Evolutionary conservation across 176 grass and related monocot genomes (phyloP), one percentile per base, ranked within the genome.

Genomic region (Raddia distichophylla): DNA sequence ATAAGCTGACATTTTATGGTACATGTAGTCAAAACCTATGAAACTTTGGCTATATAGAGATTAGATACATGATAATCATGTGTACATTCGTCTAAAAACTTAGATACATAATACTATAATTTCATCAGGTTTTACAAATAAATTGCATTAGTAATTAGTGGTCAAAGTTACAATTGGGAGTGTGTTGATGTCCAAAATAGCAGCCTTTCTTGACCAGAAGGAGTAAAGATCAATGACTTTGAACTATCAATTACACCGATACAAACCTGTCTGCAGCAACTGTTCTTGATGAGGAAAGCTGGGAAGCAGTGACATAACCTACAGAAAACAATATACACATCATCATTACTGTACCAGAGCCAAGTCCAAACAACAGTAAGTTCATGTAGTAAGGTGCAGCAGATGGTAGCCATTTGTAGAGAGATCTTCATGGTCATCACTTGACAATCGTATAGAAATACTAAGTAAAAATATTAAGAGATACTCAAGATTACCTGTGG

Each of bases 271-370:
- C 67, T 86, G 90, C 73, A 95, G 86, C 64, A 99, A 86, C 48
- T 87, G 84, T 63, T 84, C 88, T 68, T 95, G 83, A 75, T 88
- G 82, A 76, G 89, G 91, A 75, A 99, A 93, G 50, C 86, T 90
- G 69, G 96, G 93, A 85, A 99, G 89, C 53, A 99, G 81, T 71
- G 75, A 70, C 89, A 99, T 90, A 82, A 99, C 87, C 96, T 99
- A 81, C 46, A 86, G 33, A 69, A 69, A 79, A 80, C 54, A 86
- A 80, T 63, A 81, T 74, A 44, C 72, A 76, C 15, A 71, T 51
- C 59, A 54, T 78, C 32, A 59, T 43, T 14, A 83, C 37, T 66
- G 57, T 60, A 75, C 50, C 78, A 67, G 64, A n/a, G 48, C 54
- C 16, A 58, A 48, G 48, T 45, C 1, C 27, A 79, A 73, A 72